A percentile compares a stretch with the other conserved stretches of the same genome.
phyloP scores from a whole-genome alignment of 179 eudicot species.

The Gypsophila paniculata region DNA sequence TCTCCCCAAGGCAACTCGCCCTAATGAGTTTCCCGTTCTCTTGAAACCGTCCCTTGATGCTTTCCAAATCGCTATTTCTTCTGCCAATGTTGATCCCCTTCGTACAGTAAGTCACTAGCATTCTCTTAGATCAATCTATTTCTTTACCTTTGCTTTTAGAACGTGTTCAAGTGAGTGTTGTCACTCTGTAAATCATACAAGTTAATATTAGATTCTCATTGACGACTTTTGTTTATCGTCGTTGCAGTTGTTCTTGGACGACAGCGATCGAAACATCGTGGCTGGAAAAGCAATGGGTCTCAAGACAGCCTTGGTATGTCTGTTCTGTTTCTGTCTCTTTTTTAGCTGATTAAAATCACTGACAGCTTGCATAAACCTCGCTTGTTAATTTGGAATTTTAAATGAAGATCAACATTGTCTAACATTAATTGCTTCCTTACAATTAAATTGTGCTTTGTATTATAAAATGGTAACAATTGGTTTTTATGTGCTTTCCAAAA shows the following conservation, averaged over 20 bases:
- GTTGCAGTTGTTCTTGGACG: constrained; percentile 77
- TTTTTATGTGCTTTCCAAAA: no score
- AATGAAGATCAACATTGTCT: no score
- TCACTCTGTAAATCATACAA: not conserved
- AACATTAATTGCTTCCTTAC: no score
- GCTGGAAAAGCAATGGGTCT: constrained; percentile 70
- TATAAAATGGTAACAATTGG: no score
- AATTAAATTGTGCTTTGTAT: no score
- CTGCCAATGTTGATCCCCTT: constrained; percentile 54
- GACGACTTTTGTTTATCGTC: not conserved
- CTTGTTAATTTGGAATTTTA: no score
- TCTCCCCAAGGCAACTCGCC: constrained; percentile 46
- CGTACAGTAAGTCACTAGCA: constrained; percentile 49
- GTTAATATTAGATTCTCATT: not conserved
- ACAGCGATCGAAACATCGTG: constrained; percentile 54
- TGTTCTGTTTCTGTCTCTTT: not conserved
- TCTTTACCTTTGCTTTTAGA: no score
- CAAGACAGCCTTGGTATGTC: constrained; percentile 59
- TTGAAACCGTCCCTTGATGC: constrained; percentile 80
- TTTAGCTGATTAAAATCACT: not conserved
- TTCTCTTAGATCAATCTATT: no score
- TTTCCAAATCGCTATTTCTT: constrained; percentile 55
- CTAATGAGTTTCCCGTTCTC: constrained; percentile 62
- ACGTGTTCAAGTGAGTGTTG: no score
- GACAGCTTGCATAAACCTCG: not conserved